Evolutionary conservation across 2,329 filamentous ascomycete genomes (phyloP).

Genomic region (Trichoderma gracile): DNA sequence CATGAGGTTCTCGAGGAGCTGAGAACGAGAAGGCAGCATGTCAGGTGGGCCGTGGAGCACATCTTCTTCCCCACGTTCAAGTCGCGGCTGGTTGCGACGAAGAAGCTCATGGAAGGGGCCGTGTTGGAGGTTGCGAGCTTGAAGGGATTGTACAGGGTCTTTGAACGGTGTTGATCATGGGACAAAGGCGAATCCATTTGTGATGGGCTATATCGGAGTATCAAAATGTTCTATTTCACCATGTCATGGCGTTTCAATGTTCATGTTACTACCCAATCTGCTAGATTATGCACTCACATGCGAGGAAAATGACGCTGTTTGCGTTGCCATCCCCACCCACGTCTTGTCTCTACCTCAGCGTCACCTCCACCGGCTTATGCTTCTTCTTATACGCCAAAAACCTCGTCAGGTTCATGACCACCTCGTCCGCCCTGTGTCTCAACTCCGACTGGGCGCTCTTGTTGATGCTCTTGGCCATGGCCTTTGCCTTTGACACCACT

Average conservation of each 20-base stretch:
- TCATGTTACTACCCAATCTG: too few species aligned
- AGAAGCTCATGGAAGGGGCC: constrained; percentile 67
- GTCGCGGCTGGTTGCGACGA: constrained; percentile 78
- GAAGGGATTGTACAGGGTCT: constrained; percentile 90
- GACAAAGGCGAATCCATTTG: background rate
- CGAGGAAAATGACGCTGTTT: background rate
- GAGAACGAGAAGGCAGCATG: constrained; percentile 63
- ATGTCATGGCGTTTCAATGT: too few species aligned
- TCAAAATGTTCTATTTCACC: background rate
- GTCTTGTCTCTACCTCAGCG: constrained; percentile 4
- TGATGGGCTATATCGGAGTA: background rate
- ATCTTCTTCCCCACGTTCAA: constrained; percentile 89
- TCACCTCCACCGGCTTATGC: constrained; percentile 42
- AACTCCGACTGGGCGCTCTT: constrained; percentile 60
- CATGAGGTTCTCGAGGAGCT: constrained; percentile 43
- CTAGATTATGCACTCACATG: background rate
- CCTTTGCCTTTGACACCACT: constrained; percentile 53
- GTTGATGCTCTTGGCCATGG: constrained; percentile 61
- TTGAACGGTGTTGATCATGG: constrained; percentile 76
- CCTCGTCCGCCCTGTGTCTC: constrained; percentile 61
- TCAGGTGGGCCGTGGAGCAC: constrained; percentile 78
- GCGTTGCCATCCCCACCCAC: background rate
- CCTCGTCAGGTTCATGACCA: constrained; percentile 57
- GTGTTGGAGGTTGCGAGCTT: constrained; percentile 87
- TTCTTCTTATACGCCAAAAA: constrained; percentile 68